Conservation (phyloP, 371 early-diverging fungal genomes). For the Batkoa obscura region DNA sequence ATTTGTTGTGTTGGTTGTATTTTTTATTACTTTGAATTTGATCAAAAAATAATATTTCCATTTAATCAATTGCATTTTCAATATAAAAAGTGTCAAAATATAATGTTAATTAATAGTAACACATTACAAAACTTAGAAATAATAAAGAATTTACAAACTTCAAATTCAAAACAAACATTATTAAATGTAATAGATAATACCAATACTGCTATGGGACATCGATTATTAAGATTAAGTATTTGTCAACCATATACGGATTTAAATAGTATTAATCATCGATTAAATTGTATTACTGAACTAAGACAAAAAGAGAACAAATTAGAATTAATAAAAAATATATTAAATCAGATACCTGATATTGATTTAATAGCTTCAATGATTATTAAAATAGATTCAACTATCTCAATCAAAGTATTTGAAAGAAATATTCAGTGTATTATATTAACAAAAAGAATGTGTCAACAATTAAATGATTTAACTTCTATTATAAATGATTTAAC, state of each 20-base stretch:
- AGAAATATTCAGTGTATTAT: slow-evolving; percentile 29
- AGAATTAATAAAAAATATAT: background rate
- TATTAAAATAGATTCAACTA: slow-evolving; percentile 21
- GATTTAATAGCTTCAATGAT: slow-evolving; percentile 13
- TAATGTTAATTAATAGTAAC: slow-evolving; percentile 32
- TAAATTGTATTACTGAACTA: slow-evolving; percentile 13
- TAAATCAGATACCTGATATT: background rate
- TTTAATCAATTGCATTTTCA: slow-evolving; percentile 36
- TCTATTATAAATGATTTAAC: slow-evolving; percentile 16
- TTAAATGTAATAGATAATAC: slow-evolving; percentile 32
- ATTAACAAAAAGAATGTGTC: slow-evolving; percentile 44
- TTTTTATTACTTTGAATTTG: slow-evolving; percentile 25
- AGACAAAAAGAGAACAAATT: slow-evolving; percentile 9
- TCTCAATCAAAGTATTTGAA: slow-evolving; percentile 22
- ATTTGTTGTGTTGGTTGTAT: slow-evolving; percentile 12
- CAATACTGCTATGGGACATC: slow-evolving; percentile 42
- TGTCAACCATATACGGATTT: slow-evolving; percentile 38
- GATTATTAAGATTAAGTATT: slow-evolving; percentile 45
- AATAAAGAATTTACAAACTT: slow-evolving; percentile 19
- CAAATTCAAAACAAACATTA: slow-evolving; percentile 22
- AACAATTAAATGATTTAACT: slow-evolving; percentile 41
- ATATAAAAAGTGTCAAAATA: slow-evolving; percentile 31
- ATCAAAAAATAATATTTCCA: slow-evolving; percentile 22
- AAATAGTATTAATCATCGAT: slow-evolving; percentile 12
- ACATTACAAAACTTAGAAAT: slow-evolving; percentile 43